phyloP scores from a whole-genome alignment of 805 yeast genomes.

The Candida saitoana region DNA sequence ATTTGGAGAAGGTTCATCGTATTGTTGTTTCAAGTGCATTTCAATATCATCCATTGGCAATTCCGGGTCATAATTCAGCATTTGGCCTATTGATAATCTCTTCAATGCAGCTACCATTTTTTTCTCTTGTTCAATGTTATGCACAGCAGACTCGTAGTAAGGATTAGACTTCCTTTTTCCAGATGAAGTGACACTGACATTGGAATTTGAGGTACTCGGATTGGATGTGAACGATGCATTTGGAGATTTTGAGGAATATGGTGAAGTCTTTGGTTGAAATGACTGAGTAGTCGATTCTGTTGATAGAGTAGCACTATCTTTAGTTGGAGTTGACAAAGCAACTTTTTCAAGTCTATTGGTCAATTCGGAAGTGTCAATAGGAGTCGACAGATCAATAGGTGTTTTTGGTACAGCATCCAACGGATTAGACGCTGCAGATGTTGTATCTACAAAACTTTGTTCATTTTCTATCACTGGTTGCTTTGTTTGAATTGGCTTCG shows the following conservation, averaged over 20 bases:
- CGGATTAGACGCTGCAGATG: neutral
- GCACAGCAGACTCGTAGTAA: constrained; percentile 54
- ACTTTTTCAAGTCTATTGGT: neutral
- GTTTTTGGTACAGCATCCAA: neutral
- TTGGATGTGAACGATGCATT: neutral
- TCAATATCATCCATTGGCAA: constrained; percentile 31
- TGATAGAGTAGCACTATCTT: neutral
- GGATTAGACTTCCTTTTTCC: neutral
- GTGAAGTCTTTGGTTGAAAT: neutral
- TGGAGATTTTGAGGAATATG: neutral
- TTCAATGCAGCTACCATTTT: constrained; percentile 71
- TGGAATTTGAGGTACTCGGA: neutral
- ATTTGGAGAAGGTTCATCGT: constrained; percentile 5
- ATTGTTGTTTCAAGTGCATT: constrained; percentile 17
- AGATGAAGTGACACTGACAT: neutral
- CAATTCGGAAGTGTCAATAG: neutral
- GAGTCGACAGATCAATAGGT: neutral
- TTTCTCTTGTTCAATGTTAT: constrained; percentile 71
- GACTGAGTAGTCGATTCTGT: neutral
- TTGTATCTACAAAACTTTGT: neutral
- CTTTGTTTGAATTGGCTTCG: neutral
- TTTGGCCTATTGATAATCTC: constrained; percentile 65
- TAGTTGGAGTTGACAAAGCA: neutral
- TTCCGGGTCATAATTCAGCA: constrained; percentile 65
- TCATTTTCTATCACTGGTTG: neutral